phyloP scores from a whole-genome alignment of 2,329 filamentous ascomycete species.

The Trichophyton schoenleinii region DNA sequence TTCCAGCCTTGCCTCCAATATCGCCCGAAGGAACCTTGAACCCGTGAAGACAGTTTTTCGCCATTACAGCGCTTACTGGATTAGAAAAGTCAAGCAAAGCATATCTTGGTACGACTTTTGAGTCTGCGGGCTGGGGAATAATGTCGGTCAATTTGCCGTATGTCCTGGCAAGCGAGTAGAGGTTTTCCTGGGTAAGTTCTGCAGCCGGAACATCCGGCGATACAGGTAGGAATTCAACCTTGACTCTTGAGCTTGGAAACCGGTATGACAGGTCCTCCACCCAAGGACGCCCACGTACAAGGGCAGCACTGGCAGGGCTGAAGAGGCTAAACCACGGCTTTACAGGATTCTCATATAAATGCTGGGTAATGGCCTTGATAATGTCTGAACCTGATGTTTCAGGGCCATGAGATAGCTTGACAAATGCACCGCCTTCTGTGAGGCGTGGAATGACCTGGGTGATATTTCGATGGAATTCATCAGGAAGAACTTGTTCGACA shows the following conservation, averaged over 20 bases:
- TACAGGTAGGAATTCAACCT: slow-evolving; percentile 71
- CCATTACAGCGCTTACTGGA: slow-evolving; percentile 68
- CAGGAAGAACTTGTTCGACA: slow-evolving; percentile 50
- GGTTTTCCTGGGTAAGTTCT: slow-evolving; percentile 71
- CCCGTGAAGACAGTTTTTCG: slow-evolving; percentile 85
- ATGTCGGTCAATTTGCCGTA: slow-evolving; percentile 91
- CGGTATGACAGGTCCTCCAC: slow-evolving; percentile 72
- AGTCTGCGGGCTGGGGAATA: slow-evolving; percentile 66
- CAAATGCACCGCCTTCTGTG: slow-evolving; percentile 85
- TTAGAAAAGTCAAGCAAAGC: slow-evolving; percentile 66
- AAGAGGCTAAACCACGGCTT: slow-evolving; percentile 88
- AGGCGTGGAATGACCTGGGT: slow-evolving; percentile 71
- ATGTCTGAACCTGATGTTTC: slow-evolving; percentile 41
- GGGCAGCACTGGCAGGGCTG: slow-evolving; percentile 52
- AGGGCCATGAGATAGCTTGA: slow-evolving; percentile 59
- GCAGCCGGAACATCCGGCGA: slow-evolving; percentile 57
- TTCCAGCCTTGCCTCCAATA: slow-evolving; percentile 64
- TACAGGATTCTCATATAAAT: slow-evolving; percentile 57
- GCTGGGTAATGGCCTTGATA: slow-evolving; percentile 48
- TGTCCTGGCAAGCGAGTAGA: slow-evolving; percentile 75
- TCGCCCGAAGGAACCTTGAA: slow-evolving; percentile 54
- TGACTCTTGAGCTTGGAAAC: slow-evolving; percentile 61
- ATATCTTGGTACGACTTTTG: slow-evolving; percentile 69
- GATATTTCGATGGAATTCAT: slow-evolving; percentile 52
- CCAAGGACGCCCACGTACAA: slow-evolving; percentile 81